Conservation (phyloP, 305 asterid species). For the Caryopteris hybrid region DNA sequence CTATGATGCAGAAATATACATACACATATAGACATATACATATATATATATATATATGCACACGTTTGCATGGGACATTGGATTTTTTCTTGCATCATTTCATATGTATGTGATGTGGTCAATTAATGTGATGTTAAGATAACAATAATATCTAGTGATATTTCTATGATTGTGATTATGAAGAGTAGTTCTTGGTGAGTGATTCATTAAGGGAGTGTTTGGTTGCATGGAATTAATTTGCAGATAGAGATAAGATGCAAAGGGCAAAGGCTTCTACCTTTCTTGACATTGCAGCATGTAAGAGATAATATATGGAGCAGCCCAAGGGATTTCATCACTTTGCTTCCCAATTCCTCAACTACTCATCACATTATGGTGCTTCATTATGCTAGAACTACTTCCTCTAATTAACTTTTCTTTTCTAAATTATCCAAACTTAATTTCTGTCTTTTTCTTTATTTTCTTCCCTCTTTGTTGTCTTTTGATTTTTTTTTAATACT, state of each 20-base stretch:
- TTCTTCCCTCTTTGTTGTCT: background rate
- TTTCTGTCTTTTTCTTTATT: background rate
- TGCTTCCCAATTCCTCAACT: slow-evolving; percentile 58
- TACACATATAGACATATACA: too few relatives aligned
- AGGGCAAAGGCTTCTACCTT: slow-evolving; percentile 64
- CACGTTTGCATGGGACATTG: slow-evolving; percentile 5
- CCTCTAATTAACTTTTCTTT: slow-evolving; percentile 15
- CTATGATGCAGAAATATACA: too few relatives aligned
- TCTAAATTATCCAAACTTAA: slow-evolving; percentile 18
- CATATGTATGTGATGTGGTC: background rate
- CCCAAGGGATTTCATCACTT: slow-evolving; percentile 46
- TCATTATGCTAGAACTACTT: slow-evolving; percentile 49
- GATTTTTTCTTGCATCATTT: background rate
- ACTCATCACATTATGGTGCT: slow-evolving; percentile 66
- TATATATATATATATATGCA: too few relatives aligned
- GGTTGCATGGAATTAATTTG: slow-evolving; percentile 6
- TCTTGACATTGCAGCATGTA: slow-evolving; percentile 81
- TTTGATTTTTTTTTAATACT: background rate
- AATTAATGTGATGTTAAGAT: too few relatives aligned
- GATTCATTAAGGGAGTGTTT: background rate
- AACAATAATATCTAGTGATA: too few relatives aligned
- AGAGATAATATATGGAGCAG: slow-evolving; percentile 75
- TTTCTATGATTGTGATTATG: background rate
- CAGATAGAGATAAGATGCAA: slow-evolving; percentile 94
- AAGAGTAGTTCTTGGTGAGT: background rate